phyloP scores from a whole-genome alignment of 768 basidiomycete species.

The Panaeolus cyanescens region DNA sequence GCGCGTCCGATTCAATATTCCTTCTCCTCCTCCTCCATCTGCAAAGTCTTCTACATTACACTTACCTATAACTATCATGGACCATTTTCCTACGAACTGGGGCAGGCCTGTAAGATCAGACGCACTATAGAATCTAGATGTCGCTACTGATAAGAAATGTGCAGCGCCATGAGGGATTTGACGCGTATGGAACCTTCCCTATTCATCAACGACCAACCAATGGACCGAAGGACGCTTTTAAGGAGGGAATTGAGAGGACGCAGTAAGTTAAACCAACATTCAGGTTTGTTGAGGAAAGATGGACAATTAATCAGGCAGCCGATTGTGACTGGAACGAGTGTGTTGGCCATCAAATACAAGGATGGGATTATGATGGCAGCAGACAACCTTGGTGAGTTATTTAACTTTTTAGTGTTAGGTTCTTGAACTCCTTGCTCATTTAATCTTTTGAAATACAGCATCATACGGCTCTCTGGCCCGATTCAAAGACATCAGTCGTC shows the following conservation, averaged over 20 bases:
- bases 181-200: constrained; percentile 79
- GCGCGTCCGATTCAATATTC: constrained; percentile 26
- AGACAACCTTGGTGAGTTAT: constrained; percentile 84
- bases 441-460: constrained; percentile 43
- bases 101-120: constrained; percentile 64
- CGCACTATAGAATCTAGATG: not conserved
- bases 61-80: constrained; percentile 40
- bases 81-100: constrained; percentile 86
- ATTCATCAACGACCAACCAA: constrained; percentile 61
- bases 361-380: constrained; percentile 98
- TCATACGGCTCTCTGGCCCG: constrained; percentile 97
- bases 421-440: not conserved
- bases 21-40: constrained; percentile 30
- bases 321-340: constrained; percentile 95
- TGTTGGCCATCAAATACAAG: constrained; percentile 92
- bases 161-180: constrained; percentile 74
- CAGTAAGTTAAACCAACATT: too few species aligned
- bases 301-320: constrained; percentile 64
- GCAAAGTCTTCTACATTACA: not conserved
- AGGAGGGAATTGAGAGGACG: constrained; percentile 74
- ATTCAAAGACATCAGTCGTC: constrained; percentile 91
- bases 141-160: not conserved
- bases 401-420: too few species aligned
- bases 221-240: constrained; percentile 54
- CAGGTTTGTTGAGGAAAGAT: not conserved